Conservation (phyloP, 306 rosid genomes). For the Nissolia schottii region DNA sequence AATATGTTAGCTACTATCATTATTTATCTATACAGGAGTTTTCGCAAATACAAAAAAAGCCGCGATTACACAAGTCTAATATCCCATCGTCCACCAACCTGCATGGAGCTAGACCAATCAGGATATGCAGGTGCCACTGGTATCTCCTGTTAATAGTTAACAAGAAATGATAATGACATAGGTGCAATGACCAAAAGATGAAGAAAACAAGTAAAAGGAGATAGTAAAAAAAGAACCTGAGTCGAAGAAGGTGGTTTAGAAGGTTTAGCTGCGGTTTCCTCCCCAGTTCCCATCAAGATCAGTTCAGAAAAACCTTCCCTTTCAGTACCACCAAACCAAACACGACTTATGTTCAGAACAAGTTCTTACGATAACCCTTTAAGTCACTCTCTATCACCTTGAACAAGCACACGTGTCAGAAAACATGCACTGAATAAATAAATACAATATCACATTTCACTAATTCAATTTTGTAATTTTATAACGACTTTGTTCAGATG, state of each 20-base stretch:
- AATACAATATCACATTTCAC: neutral
- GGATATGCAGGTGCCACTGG: conserved; percentile 70
- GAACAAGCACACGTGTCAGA: conserved; percentile 15
- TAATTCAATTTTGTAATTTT: neutral
- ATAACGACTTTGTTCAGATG: neutral
- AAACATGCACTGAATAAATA: neutral
- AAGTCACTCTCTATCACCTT: conserved; percentile 23
- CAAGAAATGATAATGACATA: neutral
- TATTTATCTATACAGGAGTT: neutral
- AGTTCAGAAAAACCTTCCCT: conserved; percentile 16
- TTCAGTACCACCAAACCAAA: conserved; percentile 10
- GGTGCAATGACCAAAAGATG: neutral
- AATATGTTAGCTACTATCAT: conserved; percentile 26
- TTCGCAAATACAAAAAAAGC: neutral
- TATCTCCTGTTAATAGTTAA: conserved; percentile 49
- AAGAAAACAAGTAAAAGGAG: neutral
- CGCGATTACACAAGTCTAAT: neutral
- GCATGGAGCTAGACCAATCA: conserved; percentile 95
- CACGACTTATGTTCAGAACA: conserved; percentile 19
- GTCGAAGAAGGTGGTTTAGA: conserved; percentile 57
- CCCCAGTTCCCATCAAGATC: conserved; percentile 82
- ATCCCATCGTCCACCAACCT: conserved; percentile 47
- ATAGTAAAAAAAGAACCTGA: conserved; percentile 46
- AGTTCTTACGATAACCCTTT: conserved; percentile 19
- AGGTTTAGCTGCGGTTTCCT: conserved; percentile 77